Base-by-base conservation (phyloP, 2,329 filamentous ascomycete species). In the Colletotrichum higginsianum region DNA sequence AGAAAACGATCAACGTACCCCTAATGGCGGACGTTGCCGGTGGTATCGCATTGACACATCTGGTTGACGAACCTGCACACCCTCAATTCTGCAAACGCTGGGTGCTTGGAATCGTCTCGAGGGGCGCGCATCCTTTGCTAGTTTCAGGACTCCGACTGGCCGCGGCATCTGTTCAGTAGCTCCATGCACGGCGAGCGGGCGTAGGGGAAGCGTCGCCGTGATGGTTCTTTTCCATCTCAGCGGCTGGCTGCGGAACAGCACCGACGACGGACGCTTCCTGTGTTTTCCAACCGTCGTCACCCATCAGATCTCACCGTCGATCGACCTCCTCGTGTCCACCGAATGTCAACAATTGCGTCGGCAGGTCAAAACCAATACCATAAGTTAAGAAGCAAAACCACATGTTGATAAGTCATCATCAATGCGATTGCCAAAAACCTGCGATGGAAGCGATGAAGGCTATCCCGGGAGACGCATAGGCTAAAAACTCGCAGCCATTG, bases 91-190 rank as follows among this genome's bases (percentile, higher is more conserved):
- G 15, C 52, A 63, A 42, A 58, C 21, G 40, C 55, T 42, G 18
- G 44, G 42, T 49, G 40, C 61, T 53, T 46, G 21, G 23, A 71
- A 47, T 42, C 67, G 49, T 73, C 63, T 58, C 58, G 63, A 71
- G 57, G 4, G 57, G 35, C 67, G 47, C 52, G 23, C 50, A 30
- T 63, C 30, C 56, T 50, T 61, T 61, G 65, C 68, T 71, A 52
- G 67, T 71, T 73, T 67, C 71, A 74, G 67, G 47, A 55, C 61
- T 71, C 71, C 67, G 26, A 71, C 49, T 66, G 35, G 66, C 42
- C 47, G 61, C 61, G 66, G 40, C 55, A 56, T 52, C 61, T 55
- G 70, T 47, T 66, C 55, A 66, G 70, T 61, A 71, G 66, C 55
- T 53, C 60, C 61, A 61, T 72, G 70, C 53, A 64, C 35, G 57